These are phyloP conservation scores for Trichopus zeylanicus DNA, from an alignment of 116 monocot species.

Conservation along the genomic window DNA sequence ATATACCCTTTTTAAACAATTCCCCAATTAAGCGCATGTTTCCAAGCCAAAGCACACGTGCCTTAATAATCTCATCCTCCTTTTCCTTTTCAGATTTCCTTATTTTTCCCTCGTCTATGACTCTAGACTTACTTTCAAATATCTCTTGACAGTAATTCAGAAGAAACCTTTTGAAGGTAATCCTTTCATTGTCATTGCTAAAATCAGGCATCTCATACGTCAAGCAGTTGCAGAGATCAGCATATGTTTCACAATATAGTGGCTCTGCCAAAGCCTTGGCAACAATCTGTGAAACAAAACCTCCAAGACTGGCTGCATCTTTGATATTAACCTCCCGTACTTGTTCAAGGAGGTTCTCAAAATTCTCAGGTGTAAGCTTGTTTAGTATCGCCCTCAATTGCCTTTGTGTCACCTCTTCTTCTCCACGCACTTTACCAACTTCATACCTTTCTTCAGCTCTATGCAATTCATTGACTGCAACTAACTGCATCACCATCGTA, in stretches of 20 bases:
- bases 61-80: constrained; percentile 27
- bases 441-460: constrained; percentile 75
- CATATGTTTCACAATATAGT: constrained; percentile 68
- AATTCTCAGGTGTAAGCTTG: constrained; percentile 62
- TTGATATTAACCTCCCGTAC: constrained; percentile 43
- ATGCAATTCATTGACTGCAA: constrained; percentile 31
- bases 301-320: constrained; percentile 28
- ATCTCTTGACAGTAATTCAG: constrained; percentile 59
- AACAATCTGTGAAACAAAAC: constrained; percentile 63
- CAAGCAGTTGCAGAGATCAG: constrained; percentile 43
- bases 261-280: constrained; percentile 59
- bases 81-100: constrained; percentile 36
- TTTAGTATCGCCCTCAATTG: constrained; percentile 55
- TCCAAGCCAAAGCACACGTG: too few relatives aligned
- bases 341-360: constrained; percentile 41
- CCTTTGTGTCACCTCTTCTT: constrained; percentile 70
- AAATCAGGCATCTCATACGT: constrained; percentile 37
- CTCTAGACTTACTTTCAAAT: constrained; percentile 42
- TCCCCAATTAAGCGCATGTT: constrained; percentile 63
- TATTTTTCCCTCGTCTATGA: constrained; percentile 40
- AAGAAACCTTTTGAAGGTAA: constrained; percentile 56
- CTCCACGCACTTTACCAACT: constrained; percentile 64
- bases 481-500: background rate
- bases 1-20: constrained; percentile 55
- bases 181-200: constrained; percentile 33